These are phyloP conservation scores for Beauveria bassiana DNA, from an alignment of 2,329 filamentous ascomycete genomes.

Conservation along the genomic window DNA sequence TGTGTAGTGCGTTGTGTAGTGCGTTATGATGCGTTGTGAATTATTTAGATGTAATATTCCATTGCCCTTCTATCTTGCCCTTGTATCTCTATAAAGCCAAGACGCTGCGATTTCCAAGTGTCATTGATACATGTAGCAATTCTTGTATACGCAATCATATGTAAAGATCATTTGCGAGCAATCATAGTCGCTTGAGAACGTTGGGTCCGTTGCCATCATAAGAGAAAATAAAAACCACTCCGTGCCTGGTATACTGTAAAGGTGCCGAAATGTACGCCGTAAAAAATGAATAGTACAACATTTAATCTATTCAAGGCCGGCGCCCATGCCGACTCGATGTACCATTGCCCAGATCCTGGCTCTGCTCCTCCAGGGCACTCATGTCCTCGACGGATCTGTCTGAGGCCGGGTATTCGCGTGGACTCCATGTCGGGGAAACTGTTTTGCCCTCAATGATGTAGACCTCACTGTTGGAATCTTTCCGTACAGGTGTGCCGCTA, in stretches of 20 bases:
- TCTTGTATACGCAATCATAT: background rate
- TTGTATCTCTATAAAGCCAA: background rate
- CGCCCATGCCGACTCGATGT: background rate
- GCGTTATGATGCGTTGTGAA: background rate
- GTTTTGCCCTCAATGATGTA: constrained; percentile 27
- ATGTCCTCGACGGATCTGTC: constrained; percentile 22
- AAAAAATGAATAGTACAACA: background rate
- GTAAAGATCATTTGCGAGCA: background rate
- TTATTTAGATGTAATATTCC: background rate
- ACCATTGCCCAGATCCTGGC: constrained; percentile 18
- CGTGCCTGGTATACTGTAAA: background rate
- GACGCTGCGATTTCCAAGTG: background rate
- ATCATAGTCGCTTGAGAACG: background rate
- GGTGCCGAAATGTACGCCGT: background rate
- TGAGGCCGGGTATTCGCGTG: constrained; percentile 15
- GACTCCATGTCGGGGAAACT: constrained; percentile 18
- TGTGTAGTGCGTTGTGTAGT: background rate
- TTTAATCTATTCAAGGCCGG: background rate
- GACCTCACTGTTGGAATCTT: constrained; percentile 26
- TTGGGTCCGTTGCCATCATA: background rate
- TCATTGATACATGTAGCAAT: background rate
- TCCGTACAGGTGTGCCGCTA: constrained; percentile 5
- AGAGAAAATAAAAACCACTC: background rate
- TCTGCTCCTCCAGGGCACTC: constrained; percentile 25
- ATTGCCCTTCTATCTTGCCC: background rate